Base-by-base conservation (phyloP, 2,329 filamentous ascomycete genomes). In the Conoideocrella luteorostrata region DNA sequence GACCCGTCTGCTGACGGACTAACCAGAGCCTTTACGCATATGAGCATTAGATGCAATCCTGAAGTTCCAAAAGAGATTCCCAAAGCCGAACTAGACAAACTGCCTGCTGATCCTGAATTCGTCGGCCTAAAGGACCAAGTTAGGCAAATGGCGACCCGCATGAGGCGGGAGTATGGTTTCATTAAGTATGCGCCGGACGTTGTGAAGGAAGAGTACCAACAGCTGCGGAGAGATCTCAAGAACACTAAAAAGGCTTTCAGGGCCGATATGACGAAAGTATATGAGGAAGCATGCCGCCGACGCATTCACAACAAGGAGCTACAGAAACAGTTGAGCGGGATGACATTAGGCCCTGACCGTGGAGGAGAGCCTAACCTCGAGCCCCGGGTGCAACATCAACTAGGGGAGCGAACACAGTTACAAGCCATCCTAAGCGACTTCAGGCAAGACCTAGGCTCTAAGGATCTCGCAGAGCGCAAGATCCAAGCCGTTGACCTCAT, bases 21-120 rank as follows among this genome's bases (percentile, higher is more conserved):
- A 20, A 48, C 41, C 2, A 21, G 36, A 12, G 43, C 39, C 11
- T 48, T 48, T 34, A 38, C 39, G 4, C 28, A 45, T 11, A 48
- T 45, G 17, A 48, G 39, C 17, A 48, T 48, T 26, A 12, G 21
- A 38, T 48, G 26, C 24, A 45, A 48, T 17, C 42, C 34, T 5
- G 21, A 48, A 22, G 39, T 48, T 39, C 33, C 34, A 11, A 12
- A 24, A 10, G 33, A 42, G 11, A 45, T 48, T 17, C 46, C 42
- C 2, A 42, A 39, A 39, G 33, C 20, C 21, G 46, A 48, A 38
- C 39, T 45, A 10, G 39, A 17, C 7, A 45, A 43, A 24, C 43
- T 48, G 18, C 38, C 21, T 21, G 42, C 38, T 21, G 15, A 40
- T 29, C 46, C 26, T 21, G 42, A 45, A 4, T 17, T 45, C 2